Conservation (phyloP, 2,329 filamentous ascomycete species). For the Colletotrichum tabaci region DNA sequence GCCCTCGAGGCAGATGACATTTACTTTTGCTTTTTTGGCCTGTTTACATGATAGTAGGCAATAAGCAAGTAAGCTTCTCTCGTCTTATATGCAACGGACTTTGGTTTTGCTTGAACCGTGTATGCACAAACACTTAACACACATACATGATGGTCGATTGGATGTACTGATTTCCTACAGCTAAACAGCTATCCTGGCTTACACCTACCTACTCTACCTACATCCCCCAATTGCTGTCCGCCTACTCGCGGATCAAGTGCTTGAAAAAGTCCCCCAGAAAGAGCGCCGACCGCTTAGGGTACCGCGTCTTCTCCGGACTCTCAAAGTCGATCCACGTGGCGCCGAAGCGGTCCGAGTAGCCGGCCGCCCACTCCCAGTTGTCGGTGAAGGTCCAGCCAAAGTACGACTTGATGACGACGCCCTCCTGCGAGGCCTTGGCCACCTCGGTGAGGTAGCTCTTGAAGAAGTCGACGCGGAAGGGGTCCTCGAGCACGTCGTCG, state of each 20-base stretch:
- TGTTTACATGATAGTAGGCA: too few relatives aligned
- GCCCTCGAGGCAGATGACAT: slow-evolving; percentile 35
- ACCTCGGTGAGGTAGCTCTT: slow-evolving; percentile 55
- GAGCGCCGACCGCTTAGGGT: slow-evolving; percentile 52
- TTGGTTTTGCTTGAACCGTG: rapidly evolving
- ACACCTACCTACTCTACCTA: too few relatives aligned
- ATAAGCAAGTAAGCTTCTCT: too few relatives aligned
- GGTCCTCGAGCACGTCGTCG: slow-evolving; percentile 55
- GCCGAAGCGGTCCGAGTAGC: slow-evolving; percentile 57
- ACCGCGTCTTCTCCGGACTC: slow-evolving; percentile 52
- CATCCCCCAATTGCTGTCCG: too few relatives aligned
- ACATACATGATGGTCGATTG: not conserved
- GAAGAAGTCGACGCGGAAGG: slow-evolving; percentile 56
- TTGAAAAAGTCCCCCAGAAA: slow-evolving; percentile 50
- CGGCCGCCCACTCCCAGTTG: slow-evolving; percentile 62
- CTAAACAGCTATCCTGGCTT: too few relatives aligned
- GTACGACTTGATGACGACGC: slow-evolving; percentile 56
- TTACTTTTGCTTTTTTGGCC: not conserved
- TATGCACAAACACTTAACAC: not conserved
- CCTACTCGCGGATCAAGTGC: slow-evolving; percentile 46
- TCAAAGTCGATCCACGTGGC: slow-evolving; percentile 59
- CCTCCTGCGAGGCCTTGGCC: slow-evolving; percentile 54
- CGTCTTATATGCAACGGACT: too few relatives aligned
- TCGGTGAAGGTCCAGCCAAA: slow-evolving; percentile 60
- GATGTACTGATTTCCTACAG: too few relatives aligned